Base-by-base conservation (phyloP, 768 basidiomycete genomes). In the Leccinum truebloodii region DNA sequence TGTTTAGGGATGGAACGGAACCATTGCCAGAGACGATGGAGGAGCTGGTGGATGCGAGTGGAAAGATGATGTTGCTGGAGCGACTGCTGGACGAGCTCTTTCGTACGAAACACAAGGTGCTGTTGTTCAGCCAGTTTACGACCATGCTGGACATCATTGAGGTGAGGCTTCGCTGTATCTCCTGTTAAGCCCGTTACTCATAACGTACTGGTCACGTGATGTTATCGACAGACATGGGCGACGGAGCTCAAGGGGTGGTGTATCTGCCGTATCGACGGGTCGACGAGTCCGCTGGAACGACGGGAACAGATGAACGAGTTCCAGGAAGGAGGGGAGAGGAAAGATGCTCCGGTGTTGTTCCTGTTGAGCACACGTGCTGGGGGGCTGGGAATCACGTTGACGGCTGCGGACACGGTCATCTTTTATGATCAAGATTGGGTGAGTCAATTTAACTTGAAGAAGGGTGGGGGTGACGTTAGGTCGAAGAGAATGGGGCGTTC, bases 1-100 rank as follows among this genome's bases (percentile, higher is more conserved):
- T 94, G 6, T 95, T 96, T 70, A 87, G 92, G 64, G 71, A 74
- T 24, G 63, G 62, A 4, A 37, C 55, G 28, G 62, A 65, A 30
- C 57, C 34, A 7, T 44, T 64, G 30, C 83, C 83, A 0, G 78
- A 89, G 48, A 74, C 95, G 41, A 86, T 91, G 65, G 87, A 91
- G 26, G 87, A 95, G 67, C 79, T 98, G 34, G 85, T 95, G 26
- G 87, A 89, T 59, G 86, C 86, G 1, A 94, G 91, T 59, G 97
- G 97, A 18, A 99, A 99, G 80, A 98, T 98, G 96, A 89, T 98
- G 81, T 78, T 99, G 3, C 83, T 99, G 1, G 92, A 98, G 63
- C 85, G 95, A 6, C 78, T 99, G 9, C 81, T 99, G 8, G 84
- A 84, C 34, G 94, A 88, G 58, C 76, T 99, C 32, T 93, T 98